Percentiles rank a stretch among this genome's conserved stretches.
phyloP scores from a whole-genome alignment of 257 asterid species.

The Penstemon newberryi region DNA sequence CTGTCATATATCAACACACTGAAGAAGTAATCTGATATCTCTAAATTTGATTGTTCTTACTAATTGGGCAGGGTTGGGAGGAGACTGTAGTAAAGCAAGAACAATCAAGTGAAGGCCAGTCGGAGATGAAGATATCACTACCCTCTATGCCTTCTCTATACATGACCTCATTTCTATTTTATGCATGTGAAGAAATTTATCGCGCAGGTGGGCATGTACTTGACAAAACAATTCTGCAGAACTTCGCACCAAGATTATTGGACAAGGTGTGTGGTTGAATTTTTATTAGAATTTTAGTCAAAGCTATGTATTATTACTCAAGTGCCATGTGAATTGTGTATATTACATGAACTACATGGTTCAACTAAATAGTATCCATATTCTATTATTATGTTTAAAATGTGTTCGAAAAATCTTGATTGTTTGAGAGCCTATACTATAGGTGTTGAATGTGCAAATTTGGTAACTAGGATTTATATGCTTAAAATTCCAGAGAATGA shows the following conservation, averaged over 20 bases:
- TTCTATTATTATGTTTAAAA: no score
- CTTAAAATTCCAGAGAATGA: no score
- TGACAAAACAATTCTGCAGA: conserved; percentile 75
- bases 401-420: no score
- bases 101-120: conserved; percentile 59
- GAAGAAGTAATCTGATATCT: conserved; percentile 19
- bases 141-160: conserved; percentile 97
- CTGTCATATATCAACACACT: conserved; percentile 12
- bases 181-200: conserved; percentile 92
- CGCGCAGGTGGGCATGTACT: conserved; percentile 97
- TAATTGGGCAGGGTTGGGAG: conserved; percentile 89
- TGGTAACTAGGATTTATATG: no score
- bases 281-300: conserved; percentile 5
- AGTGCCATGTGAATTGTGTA: no score
- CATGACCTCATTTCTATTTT: conserved; percentile 70
- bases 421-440: no score
- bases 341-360: no score
- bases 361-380: no score
- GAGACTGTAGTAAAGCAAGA: conserved; percentile 88
- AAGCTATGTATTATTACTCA: no score
- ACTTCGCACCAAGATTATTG: conserved; percentile 71
- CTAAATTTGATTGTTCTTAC: conserved; percentile 25
- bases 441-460: no score
- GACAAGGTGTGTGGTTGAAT: conserved; percentile 59
- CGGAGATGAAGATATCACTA: conserved; percentile 86